Evolutionary conservation across 768 basidiomycete genomes (phyloP).

Genomic region (Russula griseocarnosa): DNA sequence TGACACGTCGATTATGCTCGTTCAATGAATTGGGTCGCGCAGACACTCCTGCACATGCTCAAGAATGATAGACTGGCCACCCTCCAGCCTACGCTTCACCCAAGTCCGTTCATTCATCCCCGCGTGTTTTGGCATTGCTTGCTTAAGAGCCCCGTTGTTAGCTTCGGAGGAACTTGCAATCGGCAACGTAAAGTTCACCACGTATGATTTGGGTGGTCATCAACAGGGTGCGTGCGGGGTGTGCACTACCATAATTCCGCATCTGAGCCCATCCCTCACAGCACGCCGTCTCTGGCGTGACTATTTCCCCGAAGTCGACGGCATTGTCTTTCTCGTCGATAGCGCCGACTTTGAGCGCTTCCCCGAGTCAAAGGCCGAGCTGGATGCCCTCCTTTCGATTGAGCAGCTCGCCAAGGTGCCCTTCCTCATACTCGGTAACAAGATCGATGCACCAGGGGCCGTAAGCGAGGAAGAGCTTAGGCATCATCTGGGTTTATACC

Average conservation of each 20-base stretch:
- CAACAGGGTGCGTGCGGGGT: conserved; percentile 65
- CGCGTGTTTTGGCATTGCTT: conserved; percentile 14
- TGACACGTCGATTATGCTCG: background rate
- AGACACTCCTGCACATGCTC: conserved; percentile 98
- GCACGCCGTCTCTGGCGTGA: conserved; percentile 99
- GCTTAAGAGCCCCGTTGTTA: conserved; percentile 35
- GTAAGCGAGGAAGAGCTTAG: conserved; percentile 97
- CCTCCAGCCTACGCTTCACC: conserved; percentile 96
- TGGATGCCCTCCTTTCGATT: conserved; percentile 92
- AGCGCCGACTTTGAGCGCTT: conserved; percentile 96
- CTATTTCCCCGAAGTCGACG: conserved; percentile 99
- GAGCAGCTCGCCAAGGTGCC: conserved; percentile 95
- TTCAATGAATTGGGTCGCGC: background rate
- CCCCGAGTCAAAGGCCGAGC: conserved; percentile 92
- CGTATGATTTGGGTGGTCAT: conserved; percentile 97
- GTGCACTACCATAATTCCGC: conserved; percentile 25
- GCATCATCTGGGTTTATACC: conserved; percentile 91
- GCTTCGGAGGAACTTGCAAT: conserved; percentile 99
- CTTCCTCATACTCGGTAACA: conserved; percentile 98
- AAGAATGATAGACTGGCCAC: conserved; percentile 99
- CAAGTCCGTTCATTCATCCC: conserved; percentile 57
- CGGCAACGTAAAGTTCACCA: conserved; percentile 98
- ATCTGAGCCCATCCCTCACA: conserved; percentile 29
- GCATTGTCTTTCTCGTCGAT: conserved; percentile 97
- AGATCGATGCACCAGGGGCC: conserved; percentile 98